Evolutionary conservation across 2,329 filamentous ascomycete species (phyloP), one percentile per base, ranked within the genome.

Genomic region (Cryphonectria carpinicola): DNA sequence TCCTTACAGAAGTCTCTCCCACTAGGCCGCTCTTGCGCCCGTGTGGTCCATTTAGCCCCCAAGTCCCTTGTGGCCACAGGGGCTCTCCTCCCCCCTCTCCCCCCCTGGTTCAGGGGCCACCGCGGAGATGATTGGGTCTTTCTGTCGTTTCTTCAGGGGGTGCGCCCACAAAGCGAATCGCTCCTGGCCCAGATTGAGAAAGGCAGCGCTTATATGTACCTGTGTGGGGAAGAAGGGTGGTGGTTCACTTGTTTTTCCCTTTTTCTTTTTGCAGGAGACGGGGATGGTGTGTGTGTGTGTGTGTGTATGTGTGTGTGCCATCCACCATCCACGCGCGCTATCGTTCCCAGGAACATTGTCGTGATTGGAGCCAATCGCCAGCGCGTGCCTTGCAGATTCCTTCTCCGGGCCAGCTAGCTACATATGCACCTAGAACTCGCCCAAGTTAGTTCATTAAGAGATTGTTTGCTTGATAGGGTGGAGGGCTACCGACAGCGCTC

Each of bases 121-220:
- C 28, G 68, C 61, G 71, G 62, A 67, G 63, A 68, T 70, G 71
- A 72, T 72, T 72, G 71, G 68, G 35, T 52, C 46, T 56, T 37
- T 63, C 22, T 37, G 46, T 61, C 62, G 54, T 28, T 17, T 5
- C 49, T 49, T 37, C 54, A 61, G 65, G 52, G 52, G 65, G 56
- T 66, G 49, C 64, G 25, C 35, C 64, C 49, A 41, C 49, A 37
- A 28, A 28, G 64, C 46, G 35, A 52, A 32, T 54, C 46, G 64
- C 61, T 54, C 56, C 67, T 64, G 39, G 35, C 39, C 67, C 67
- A 39, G 46, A 64, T 68, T 6, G 32, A 65, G 67, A 10, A 39
- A 54, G 49, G 64, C 49, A 32, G 32, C 32, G 61, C 32, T 32
- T 46, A 14, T 6, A 46, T 7, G 17, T 7, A 46, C 28, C 14